Percentiles rank a stretch among this genome's conserved stretches.
phyloP scores from a whole-genome alignment of 208 protist genomes.

The Crithidia bombi region DNA sequence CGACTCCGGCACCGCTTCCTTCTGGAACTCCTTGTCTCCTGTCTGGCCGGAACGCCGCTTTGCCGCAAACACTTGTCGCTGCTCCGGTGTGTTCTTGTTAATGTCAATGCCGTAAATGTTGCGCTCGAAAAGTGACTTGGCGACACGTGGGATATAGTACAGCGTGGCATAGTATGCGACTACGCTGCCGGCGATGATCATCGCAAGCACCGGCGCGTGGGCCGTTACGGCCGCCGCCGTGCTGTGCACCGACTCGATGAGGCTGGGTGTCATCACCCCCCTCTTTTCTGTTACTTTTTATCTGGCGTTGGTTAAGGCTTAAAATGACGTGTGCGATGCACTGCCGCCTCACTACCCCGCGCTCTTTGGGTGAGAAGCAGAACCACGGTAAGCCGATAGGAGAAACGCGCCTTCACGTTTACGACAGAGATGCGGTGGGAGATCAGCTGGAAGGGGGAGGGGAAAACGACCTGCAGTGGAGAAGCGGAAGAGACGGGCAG shows the following conservation, averaged over 20 bases:
- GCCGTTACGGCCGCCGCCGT: conserved; percentile 34
- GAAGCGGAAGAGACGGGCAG: background rate
- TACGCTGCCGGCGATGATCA: conserved; percentile 57
- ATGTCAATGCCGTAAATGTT: conserved; percentile 96
- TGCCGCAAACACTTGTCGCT: conserved; percentile 52
- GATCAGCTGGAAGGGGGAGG: background rate
- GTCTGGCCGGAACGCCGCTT: conserved; percentile 40
- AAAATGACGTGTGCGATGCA: too few species aligned
- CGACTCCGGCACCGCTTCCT: conserved; percentile 70
- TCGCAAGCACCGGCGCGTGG: conserved; percentile 50
- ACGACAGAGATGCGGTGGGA: too few species aligned
- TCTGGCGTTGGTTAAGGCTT: background rate
- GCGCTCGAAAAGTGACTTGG: conserved; percentile 70
- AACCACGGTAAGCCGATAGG: background rate
- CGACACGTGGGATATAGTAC: conserved; percentile 67
- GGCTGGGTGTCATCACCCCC: conserved; percentile 1
- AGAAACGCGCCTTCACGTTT: background rate
- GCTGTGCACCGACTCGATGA: conserved; percentile 15
- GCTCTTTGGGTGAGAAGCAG: too few species aligned
- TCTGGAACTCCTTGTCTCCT: conserved; percentile 38
- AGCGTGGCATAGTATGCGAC: conserved; percentile 64
- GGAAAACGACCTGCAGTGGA: background rate
- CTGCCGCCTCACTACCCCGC: too few species aligned
- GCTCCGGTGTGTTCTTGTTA: conserved; percentile 91
- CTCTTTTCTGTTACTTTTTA: too few species aligned